Base-by-base conservation (phyloP, 352 stramenopile genomes). In the Phytophthora vignae region DNA sequence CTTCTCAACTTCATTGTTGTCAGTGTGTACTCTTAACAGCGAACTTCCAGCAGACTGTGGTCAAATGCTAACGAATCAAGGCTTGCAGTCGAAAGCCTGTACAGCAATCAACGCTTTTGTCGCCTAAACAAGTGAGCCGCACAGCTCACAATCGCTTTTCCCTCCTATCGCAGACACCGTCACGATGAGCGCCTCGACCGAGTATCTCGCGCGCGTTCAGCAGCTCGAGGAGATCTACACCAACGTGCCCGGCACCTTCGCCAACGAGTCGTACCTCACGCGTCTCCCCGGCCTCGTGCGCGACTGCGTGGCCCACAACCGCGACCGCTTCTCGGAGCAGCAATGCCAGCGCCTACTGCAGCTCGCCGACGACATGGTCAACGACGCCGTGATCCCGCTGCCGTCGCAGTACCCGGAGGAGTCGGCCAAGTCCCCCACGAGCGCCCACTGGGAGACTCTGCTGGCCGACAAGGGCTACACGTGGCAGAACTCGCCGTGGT, bases 401-500 rank as follows among this genome's bases (percentile, higher is more conserved):
- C 81, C 81, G 1, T 64, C 70, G 10, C 36, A 85, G 55, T 55
- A 81, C 55, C 53, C 60, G 11, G 55, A 76, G 29, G 42, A 74
- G 10, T 69, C 69, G 12, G 60, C 19, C 15, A 73, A 82, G 42
- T 78, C 78, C n/a, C 74, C 77, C 1, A 81, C 69, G 15, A 79
- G 70, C 1, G 12, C n/a, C 8, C 73, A 92, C 53, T 92, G 79
- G 79, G 71, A 69, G 29, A n/a, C 56, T 11, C 46, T 89, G 48
- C 71, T 88, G 5, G 31, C 42, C 4, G 77, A 62, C 55, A 69
- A 82, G 9, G 49, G 57, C 19, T 87, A 86, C 58, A 86, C 78
- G 50, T 91, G 84, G 80, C 80, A 87, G 55, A 78, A 85, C 59
- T 65, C 73, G 14, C 78, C 84, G 33, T 92, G 84, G 84, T 92